Evolutionary conservation across 2,329 filamentous ascomycete species (phyloP), one percentile per base, ranked within the genome.

Genomic region (Chrysoporthe puriensis): DNA sequence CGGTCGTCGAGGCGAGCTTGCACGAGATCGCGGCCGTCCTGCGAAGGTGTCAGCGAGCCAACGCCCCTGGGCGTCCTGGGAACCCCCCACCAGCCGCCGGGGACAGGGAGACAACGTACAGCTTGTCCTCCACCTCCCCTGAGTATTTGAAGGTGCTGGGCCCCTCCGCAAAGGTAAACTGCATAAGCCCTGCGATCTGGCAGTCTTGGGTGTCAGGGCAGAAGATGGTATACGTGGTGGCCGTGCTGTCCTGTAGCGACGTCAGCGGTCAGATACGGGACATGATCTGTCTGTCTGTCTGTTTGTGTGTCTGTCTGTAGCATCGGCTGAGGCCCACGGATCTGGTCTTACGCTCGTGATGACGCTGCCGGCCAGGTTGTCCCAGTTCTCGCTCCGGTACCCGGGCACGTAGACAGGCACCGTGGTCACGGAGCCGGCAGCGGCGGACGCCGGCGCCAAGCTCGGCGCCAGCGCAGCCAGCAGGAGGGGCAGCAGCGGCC

Each of bases 201-300:
- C 83, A 85, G 7, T 75, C 76, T 6, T 75, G 75, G 3, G 78
- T 77, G 42, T 80, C 77, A 11, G 79, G 79, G 69, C 83, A 85
- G 72, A 85, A 85, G 52, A 85, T 80, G 66, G 82, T 84, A 69
- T 83, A 84, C 34, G 81, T 80, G 18, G 83, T 84, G 68, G 79
- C 74, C 36, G 73, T 72, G 52, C 73, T 70, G 67, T 84, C 75
- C 81, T 83, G 70, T 44, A 62, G 34, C 9, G 14, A 36, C 32
- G 32, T 64, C 13, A 63, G 56, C 40, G 26, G 9, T 14, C 4
- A 26, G n/a, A 21, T 42, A 14, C 21, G 57, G 18, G 13, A 43
- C 9, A n/a, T 9, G 11, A n/a, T 11, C 9, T 54, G 50, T 26
- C 26, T 2, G 26, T 26, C 1, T 26, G 26, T 26, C 26, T 2